Conservation (phyloP, 2,329 filamentous ascomycete genomes). For the Amauroascus verrucosus region DNA sequence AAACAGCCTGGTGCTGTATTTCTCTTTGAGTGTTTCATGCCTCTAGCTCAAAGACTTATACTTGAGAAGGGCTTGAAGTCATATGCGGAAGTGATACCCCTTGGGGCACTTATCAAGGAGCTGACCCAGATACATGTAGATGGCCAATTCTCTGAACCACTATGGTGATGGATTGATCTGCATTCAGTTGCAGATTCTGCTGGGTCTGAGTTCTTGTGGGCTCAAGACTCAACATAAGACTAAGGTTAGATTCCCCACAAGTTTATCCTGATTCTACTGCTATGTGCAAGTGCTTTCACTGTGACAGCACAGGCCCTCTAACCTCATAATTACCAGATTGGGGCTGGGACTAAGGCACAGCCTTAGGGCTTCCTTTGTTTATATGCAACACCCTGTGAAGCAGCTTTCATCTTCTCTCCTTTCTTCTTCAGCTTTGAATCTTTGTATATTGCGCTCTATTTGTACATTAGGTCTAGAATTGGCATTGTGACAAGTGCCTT, state of each 20-base stretch:
- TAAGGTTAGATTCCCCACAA: neutral
- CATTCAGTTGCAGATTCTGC: neutral
- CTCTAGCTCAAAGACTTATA: neutral
- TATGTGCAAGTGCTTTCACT: neutral
- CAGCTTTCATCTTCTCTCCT: neutral
- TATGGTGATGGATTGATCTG: neutral
- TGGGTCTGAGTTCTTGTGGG: neutral
- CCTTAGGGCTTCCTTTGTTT: conserved; percentile 1
- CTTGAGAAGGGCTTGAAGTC: neutral
- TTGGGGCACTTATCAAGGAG: neutral
- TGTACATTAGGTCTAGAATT: neutral
- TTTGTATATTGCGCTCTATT: neutral
- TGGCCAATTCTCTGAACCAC: neutral
- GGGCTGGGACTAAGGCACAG: neutral
- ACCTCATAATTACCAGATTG: neutral
- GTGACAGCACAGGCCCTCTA: neutral
- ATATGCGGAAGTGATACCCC: neutral
- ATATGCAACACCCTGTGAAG: conserved; percentile 2
- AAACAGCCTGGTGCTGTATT: neutral
- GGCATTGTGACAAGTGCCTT: neutral
- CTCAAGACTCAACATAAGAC: neutral
- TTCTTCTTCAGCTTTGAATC: neutral
- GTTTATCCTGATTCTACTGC: neutral
- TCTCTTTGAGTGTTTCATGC: neutral
- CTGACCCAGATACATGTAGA: neutral